phyloP scores from a whole-genome alignment of 148 eudicot genomes.

The Rhododendron ferrugineum region DNA sequence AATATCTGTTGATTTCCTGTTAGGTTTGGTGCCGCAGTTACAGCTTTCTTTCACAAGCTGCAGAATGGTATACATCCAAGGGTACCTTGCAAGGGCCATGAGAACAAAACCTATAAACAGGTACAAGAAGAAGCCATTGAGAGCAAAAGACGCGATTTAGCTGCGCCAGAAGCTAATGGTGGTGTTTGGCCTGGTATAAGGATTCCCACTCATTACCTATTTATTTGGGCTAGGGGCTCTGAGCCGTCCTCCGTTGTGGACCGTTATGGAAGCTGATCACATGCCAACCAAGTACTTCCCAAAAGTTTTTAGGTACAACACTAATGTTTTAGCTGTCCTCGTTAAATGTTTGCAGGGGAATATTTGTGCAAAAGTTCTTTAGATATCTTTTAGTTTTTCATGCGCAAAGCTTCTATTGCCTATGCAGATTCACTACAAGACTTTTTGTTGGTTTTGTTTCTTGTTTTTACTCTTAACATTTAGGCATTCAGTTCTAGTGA shows the following conservation, averaged over 20 bases:
- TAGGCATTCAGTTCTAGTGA: too few relatives aligned
- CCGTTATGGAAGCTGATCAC: constrained; percentile 30
- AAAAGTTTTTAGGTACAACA: constrained; percentile 57
- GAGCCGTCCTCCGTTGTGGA: constrained; percentile 28
- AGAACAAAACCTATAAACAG: constrained; percentile 69
- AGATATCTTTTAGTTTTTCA: background rate
- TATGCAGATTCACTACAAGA: too few relatives aligned
- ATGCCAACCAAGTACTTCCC: constrained; percentile 87
- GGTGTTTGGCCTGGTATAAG: constrained; percentile 83
- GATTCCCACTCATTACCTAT: constrained; percentile 74
- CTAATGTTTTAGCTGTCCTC: background rate
- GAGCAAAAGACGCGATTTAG: constrained; percentile 74
- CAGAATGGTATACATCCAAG: constrained; percentile 79
- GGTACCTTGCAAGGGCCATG: constrained; percentile 73
- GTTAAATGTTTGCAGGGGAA: background rate
- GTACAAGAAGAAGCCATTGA: constrained; percentile 79
- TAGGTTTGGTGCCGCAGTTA: constrained; percentile 82
- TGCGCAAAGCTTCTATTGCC: background rate
- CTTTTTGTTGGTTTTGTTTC: background rate
- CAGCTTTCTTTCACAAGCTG: constrained; percentile 72
- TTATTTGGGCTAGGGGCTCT: constrained; percentile 93
- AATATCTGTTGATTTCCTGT: constrained; percentile 34
- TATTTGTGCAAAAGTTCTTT: background rate
- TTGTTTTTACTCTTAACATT: background rate
- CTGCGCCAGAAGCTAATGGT: constrained; percentile 74